Percentiles rank a stretch among this genome's conserved stretches.
phyloP scores from a whole-genome alignment of 2,329 filamentous ascomycete genomes.

The Chrysoporthe deuterocubensis region DNA sequence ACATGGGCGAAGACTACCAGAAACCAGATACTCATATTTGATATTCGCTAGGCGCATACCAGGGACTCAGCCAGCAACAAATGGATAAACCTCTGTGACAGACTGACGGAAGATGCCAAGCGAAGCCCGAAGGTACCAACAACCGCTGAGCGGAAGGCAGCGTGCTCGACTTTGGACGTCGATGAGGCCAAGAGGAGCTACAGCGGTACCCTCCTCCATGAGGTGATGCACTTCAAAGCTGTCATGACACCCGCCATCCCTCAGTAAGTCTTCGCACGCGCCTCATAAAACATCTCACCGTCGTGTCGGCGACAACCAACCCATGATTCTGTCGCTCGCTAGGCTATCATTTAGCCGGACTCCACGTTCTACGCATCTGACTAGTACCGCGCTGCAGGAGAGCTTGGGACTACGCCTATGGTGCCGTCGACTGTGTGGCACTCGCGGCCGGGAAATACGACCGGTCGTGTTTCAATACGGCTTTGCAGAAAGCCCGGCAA shows the following conservation, averaged over 20 bases:
- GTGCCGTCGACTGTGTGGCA: not conserved
- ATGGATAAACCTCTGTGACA: not conserved
- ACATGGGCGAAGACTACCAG: too few relatives aligned
- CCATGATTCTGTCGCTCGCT: not conserved
- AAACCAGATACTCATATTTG: not conserved
- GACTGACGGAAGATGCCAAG: not conserved
- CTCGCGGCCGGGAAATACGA: not conserved
- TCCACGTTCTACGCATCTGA: not conserved
- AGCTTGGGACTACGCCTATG: not conserved
- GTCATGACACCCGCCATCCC: not conserved
- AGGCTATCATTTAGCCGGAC: not conserved
- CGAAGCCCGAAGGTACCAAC: not conserved
- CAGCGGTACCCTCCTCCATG: not conserved
- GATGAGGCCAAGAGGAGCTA: not conserved
- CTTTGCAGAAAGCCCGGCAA: not conserved
- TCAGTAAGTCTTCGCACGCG: not conserved
- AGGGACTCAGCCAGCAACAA: not conserved
- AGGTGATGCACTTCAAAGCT: not conserved
- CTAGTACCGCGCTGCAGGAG: not conserved
- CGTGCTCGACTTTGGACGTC: not conserved
- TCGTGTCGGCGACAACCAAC: too few relatives aligned
- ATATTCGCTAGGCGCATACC: not conserved
- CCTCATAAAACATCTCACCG: not conserved
- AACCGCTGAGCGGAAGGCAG: not conserved
- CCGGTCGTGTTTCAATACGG: not conserved